Conservation (phyloP, 352 stramenopile species). For the Pythium folliculosum region DNA sequence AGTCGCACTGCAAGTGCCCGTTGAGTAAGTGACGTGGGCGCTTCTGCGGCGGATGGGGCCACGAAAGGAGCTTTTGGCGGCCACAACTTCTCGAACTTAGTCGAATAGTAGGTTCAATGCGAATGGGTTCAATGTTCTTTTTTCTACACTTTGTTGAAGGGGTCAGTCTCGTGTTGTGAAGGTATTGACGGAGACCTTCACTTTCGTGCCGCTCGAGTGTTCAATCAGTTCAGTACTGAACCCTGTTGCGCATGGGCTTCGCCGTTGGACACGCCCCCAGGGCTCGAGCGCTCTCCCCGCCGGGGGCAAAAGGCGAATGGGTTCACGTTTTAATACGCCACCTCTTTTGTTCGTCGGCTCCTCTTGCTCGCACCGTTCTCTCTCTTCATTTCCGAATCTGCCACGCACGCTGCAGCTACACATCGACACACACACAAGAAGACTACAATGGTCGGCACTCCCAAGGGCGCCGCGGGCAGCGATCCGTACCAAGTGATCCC, state of each 20-base stretch:
- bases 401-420: not conserved
- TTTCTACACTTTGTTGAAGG: not conserved
- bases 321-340: not conserved
- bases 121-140: not conserved
- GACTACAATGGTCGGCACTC: not conserved
- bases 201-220: not conserved
- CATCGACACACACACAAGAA: not conserved
- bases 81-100: not conserved
- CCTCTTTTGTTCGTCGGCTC: no score
- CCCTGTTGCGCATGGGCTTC: not conserved
- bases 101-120: not conserved
- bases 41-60: no score
- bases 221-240: not conserved
- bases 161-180: no score
- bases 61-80: no score
- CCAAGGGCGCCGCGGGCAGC: not conserved
- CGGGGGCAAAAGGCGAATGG: not conserved
- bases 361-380: not conserved
- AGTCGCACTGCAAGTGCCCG: no score
- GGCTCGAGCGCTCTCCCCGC: not conserved
- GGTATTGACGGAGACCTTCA: no score
- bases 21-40: no score
- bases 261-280: not conserved
- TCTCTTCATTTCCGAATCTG: constrained; percentile 1
- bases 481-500: constrained; percentile 12